Base-by-base conservation (phyloP, 306 rosid species). In the Rosa rugosa region DNA sequence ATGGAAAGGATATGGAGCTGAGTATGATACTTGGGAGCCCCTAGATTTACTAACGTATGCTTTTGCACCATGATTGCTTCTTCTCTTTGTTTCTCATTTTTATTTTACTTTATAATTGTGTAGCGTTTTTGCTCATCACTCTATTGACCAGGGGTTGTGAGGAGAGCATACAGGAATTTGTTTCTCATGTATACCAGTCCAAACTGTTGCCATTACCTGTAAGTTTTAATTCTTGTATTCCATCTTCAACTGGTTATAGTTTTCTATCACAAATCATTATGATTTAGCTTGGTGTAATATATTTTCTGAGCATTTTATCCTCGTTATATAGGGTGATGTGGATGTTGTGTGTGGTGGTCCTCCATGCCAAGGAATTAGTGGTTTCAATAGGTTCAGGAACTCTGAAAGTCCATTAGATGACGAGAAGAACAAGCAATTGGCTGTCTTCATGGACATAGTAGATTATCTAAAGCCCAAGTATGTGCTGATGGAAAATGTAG, bases 341-440 rank as follows among this genome's bases (percentile, higher is more conserved):
- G 91, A 94, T 80, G 88, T 91, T 11, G 81, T 94, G 20, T 94
- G 98, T 13, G 98, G 98, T 12, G 98, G 98, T 16, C 98, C 98
- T 3, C 98, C 98, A 1, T 94, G 98, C 34, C 98, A 91, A 80
- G 98, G 98, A 11, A 77, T 93, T 8, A 93, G 98, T 11, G 98
- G 98, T 31, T 91, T 86, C 77, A 93, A 93, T 72, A 91, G 98
- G 16, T 94, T 87, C 20, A 81, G 98, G 69, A 84, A 94, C 12
- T 18, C 0, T 3, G 56, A 71, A 1, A 83, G 76, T 41, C 98
- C 97, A 2, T 71, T 91, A 6, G 83, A 84, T 6, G 98, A 93
- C 85, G 76, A 25, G 2, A 91, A 91, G 22, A 94, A 94, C 68
- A 57, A 46, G 34, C 98, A 91, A 49, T 50, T 91, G 11, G 3